Base-by-base conservation (phyloP, 1,139 yeast genomes). In the Lodderomyces jiufengensis region DNA sequence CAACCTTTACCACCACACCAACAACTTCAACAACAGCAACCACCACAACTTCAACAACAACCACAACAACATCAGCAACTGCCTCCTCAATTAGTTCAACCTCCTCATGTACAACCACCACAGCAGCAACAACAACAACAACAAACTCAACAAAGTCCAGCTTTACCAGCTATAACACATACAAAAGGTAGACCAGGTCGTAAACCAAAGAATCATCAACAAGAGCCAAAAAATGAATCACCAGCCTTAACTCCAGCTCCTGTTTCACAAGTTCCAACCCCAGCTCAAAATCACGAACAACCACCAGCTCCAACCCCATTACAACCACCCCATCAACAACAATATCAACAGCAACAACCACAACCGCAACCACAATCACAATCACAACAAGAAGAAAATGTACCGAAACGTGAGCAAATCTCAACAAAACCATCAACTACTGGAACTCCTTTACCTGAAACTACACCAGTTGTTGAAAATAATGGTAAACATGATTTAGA, bases 401-500 rank as follows among this genome's bases (percentile, higher is more conserved):
- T n/a, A 27, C 15, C 24, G n/a, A 30, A 15, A 9, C 28, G 6
- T 5, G n/a, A 4, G 6, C 31, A 10, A n/a, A n/a, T n/a, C n/a
- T 15, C 33, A 23, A 22, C 14, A 9, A 9, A 33, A 12, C 26
- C 35, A 14, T 10, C 18, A 20, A 9, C 26, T 12, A 23, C 31
- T 13, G 8, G 31, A 9, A 22, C 24, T 21, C 13, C 15, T 18
- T 5, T 9, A 24, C 26, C 26, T 5, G n/a, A 28, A 28, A 10
- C 32, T 8, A 21, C 33, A 11, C 15, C 14, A n/a, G 26, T 27
- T 5, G 9, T 10, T 4, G 31, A 34, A 26, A 27, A 23, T 15
- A 41, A 40, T 35, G 43, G 44, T 25, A 67, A 67, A 40, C 66
- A 62, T 31, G 72, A 66, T 33, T 57, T 67, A 39, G 73, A 67